phyloP scores from a whole-genome alignment of 2,329 filamentous ascomycete genomes.

The Purpureocillium lavendulum region DNA sequence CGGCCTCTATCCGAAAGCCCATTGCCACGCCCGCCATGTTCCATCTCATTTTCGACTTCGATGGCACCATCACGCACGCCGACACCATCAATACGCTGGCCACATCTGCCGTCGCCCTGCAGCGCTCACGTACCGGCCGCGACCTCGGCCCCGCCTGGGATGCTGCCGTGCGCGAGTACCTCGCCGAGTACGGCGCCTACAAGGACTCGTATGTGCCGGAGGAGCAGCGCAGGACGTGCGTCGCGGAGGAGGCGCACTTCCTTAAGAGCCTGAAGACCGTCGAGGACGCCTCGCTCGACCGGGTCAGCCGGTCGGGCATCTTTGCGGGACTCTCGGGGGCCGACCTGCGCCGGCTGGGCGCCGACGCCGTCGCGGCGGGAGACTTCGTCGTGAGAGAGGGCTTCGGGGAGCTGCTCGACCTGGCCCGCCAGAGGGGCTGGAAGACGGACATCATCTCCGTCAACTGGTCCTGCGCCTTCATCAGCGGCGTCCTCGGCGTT shows the following conservation, averaged over 20 bases:
- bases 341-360: slow-evolving; percentile 28
- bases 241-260: slow-evolving; percentile 32
- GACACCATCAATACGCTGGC: slow-evolving; percentile 45
- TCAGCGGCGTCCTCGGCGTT: slow-evolving; percentile 29
- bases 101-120: slow-evolving; percentile 29
- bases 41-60: slow-evolving; percentile 49
- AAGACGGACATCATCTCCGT: slow-evolving; percentile 38
- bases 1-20: background rate
- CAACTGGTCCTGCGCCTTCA: slow-evolving; percentile 42
- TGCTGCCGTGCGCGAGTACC: slow-evolving; percentile 35
- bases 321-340: slow-evolving; percentile 30
- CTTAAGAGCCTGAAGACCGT: slow-evolving; percentile 32
- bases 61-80: slow-evolving; percentile 47
- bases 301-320: slow-evolving; percentile 33
- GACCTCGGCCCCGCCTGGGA: slow-evolving; percentile 34
- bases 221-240: slow-evolving; percentile 21
- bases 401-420: slow-evolving; percentile 23
- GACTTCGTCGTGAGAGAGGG: slow-evolving; percentile 29
- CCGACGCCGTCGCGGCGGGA: slow-evolving; percentile 22
- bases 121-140: slow-evolving; percentile 14
- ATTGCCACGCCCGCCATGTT: slow-evolving; percentile 14
- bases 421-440: slow-evolving; percentile 23
- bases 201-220: slow-evolving; percentile 21
- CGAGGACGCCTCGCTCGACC: slow-evolving; percentile 36
- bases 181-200: slow-evolving; percentile 31